These are phyloP conservation scores for Hawksworthiomyces lignivorus DNA, from an alignment of 2,329 filamentous ascomycete genomes.

Conservation along the genomic window DNA sequence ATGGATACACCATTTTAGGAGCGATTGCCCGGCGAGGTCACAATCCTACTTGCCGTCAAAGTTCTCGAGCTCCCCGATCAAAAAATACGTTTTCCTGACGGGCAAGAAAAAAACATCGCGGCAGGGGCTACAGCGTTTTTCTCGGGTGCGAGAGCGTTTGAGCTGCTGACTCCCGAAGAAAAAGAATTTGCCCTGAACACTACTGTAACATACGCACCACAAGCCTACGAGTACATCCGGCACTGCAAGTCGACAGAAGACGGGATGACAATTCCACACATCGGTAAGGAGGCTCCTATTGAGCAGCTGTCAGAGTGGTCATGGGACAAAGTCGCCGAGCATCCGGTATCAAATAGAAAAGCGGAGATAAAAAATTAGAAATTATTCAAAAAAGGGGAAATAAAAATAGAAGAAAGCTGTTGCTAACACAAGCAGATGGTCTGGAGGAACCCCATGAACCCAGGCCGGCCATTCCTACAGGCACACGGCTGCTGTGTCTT, in stretches of 20 bases:
- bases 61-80: constrained; percentile 44
- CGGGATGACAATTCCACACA: constrained; percentile 11
- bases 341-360: no score
- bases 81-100: constrained; percentile 11
- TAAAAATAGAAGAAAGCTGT: no score
- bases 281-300: constrained; percentile 6
- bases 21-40: constrained; percentile 63
- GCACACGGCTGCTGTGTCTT: constrained; percentile 14
- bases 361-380: no score
- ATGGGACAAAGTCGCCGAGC: constrained; percentile 15
- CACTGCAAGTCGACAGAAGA: constrained; percentile 37
- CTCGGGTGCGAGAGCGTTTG: constrained; percentile 12
- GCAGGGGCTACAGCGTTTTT: constrained; percentile 14
- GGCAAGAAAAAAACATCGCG: constrained; percentile 9
- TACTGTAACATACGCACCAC: constrained; percentile 12
- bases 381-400: no score
- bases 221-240: constrained; percentile 14
- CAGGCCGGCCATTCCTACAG: constrained; percentile 11
- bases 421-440: no score
- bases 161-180: constrained; percentile 12
- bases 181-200: constrained; percentile 13
- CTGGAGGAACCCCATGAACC: constrained; percentile 63
- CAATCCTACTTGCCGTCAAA: constrained; percentile 61
- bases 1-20: constrained; percentile 71
- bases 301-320: constrained; percentile 8